Evolutionary conservation across 1,284 basidiomycete species (phyloP), one percentile per base, ranked within the genome.

Genomic region (Puccinia triticina): DNA sequence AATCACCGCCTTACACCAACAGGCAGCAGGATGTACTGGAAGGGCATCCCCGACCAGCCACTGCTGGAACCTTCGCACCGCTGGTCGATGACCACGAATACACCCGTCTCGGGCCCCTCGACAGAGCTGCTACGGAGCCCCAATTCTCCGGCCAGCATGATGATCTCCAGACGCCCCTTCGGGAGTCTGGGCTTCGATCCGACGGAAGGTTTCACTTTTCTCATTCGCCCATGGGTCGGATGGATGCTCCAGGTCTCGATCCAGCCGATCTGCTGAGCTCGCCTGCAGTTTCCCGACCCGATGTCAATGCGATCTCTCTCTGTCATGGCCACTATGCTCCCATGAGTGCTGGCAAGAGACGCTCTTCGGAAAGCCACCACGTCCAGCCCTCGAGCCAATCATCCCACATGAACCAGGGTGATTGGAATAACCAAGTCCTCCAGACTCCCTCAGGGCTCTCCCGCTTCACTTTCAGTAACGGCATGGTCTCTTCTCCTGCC

Each of bases 241-340:
- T 72, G 43, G 77, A 59, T 48, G 67, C 32, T 46, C 50, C 66
- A 26, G 53, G 61, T 7, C 77, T 79, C 23, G 77, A 79, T 61
- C 23, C 66, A 37, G 61, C 37, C n/a, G 77, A 79, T 34, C 40
- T 79, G 32, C 50, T 79, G 8, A 71, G 50, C 50, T 79, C 77
- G 40, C 77, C 77, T 11, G 69, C 50, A n/a, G 67, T 59, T 37
- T 53, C 64, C 8, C 66, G 67, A 34, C 18, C 32, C 18, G 77
- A 79, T 26, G 5, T 32, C 2, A 43, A 14, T 32, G 21, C 59
- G 11, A 48, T 67, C 21, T 69, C 67, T 2, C 50, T 79, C 8
- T 79, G 59, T 37, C 77, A 72, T 37, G 66, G 48, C 21, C 69
- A 69, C n/a, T 79, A 53, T 59, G 77, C 64, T 29, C 77, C 77